A percentile compares a stretch with the other conserved stretches of the same genome.
These are phyloP conservation scores for Penicillium sp. DNA, from an alignment of 2,329 filamentous ascomycete species.

Conservation along the genomic window DNA sequence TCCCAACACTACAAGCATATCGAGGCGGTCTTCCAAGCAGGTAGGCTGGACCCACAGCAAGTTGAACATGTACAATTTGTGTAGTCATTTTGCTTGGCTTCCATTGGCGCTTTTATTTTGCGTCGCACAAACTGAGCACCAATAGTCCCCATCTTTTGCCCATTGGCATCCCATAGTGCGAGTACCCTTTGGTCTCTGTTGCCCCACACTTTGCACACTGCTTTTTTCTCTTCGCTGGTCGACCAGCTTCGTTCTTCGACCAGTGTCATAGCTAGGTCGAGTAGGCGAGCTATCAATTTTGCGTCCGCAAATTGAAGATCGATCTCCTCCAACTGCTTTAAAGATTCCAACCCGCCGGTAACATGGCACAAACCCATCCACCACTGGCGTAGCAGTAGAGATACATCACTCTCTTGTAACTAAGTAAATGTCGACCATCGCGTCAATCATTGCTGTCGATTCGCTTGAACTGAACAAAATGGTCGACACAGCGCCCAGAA, in stretches of 20 bases:
- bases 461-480: background rate
- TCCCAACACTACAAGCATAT: background rate
- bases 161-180: fast-evolving
- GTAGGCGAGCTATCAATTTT: too few species aligned
- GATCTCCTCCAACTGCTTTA: background rate
- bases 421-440: background rate
- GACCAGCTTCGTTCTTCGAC: background rate
- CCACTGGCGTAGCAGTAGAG: background rate
- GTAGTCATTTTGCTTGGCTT: background rate
- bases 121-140: background rate
- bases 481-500: background rate
- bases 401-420: background rate
- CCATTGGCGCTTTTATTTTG: background rate
- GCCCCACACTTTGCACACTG: background rate
- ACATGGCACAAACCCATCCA: background rate
- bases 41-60: background rate
- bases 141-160: background rate
- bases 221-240: background rate
- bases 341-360: too few species aligned
- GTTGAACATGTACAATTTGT: background rate
- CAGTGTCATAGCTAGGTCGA: too few species aligned
- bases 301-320: background rate
- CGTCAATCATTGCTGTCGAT: background rate
- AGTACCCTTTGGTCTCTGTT: background rate
- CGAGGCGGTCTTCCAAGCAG: background rate